These are phyloP conservation scores for Bacterosira constricta DNA, from an alignment of 108 stramenopile species.

Conservation along the genomic window DNA sequence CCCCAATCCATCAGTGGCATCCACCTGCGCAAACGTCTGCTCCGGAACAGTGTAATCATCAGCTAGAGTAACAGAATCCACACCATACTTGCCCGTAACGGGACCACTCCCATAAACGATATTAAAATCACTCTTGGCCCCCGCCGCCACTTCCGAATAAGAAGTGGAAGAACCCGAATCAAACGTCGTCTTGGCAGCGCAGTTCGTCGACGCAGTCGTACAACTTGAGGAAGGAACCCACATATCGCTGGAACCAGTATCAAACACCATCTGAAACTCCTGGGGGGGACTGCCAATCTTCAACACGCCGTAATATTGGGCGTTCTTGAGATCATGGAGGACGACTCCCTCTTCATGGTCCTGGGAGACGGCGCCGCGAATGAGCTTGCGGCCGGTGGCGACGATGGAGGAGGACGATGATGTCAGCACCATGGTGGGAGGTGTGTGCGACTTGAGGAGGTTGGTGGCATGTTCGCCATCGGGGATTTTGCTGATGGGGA, in stretches of 20 bases:
- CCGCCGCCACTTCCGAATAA: slow-evolving; percentile 56
- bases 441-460: slow-evolving; percentile 15
- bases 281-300: slow-evolving; percentile 86
- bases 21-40: slow-evolving; percentile 81
- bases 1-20: slow-evolving; percentile 95
- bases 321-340: slow-evolving; percentile 53
- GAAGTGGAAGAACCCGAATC: slow-evolving; percentile 38
- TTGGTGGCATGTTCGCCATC: slow-evolving; percentile 20
- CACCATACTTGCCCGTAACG: slow-evolving; percentile 69
- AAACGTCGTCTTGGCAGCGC: slow-evolving; percentile 64
- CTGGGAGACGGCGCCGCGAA: neutral
- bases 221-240: slow-evolving; percentile 96
- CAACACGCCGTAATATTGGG: slow-evolving; percentile 78
- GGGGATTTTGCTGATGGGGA: slow-evolving; percentile 32
- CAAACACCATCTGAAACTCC: slow-evolving; percentile 93
- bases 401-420: neutral
- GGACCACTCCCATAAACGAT: slow-evolving; percentile 94
- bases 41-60: slow-evolving; percentile 66
- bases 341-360: slow-evolving; percentile 29
- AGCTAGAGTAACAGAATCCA: slow-evolving; percentile 70
- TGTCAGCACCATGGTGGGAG: neutral
- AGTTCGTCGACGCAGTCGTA: slow-evolving; percentile 42
- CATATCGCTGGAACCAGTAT: slow-evolving; percentile 96
- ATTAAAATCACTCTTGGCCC: slow-evolving; percentile 71
- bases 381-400: slow-evolving; percentile 7